Conservation (phyloP, 306 rosid genomes). For the Nissolia schottii region DNA sequence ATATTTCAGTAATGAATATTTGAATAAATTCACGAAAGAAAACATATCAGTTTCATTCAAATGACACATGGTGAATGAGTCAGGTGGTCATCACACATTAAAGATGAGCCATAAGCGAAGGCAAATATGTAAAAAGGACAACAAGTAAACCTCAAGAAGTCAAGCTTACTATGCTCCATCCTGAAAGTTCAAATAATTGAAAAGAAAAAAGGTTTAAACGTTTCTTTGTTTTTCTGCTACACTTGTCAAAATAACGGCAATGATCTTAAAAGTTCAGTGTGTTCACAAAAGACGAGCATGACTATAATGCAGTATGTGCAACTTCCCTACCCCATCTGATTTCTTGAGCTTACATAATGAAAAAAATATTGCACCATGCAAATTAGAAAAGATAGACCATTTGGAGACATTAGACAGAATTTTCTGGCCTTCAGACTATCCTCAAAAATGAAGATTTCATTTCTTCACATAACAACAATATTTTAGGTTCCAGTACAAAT, state of each 20-base stretch:
- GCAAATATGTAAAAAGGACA: neutral
- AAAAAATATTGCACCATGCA: neutral
- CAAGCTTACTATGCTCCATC: slow-evolving; percentile 14
- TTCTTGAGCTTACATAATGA: neutral
- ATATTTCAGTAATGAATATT: slow-evolving; percentile 23
- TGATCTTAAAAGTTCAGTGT: neutral
- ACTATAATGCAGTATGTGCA: neutral
- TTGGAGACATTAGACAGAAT: neutral
- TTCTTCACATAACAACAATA: neutral
- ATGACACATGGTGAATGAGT: neutral
- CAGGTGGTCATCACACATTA: neutral
- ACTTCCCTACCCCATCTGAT: neutral
- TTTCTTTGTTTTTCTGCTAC: slow-evolving; percentile 2
- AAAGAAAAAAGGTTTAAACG: slow-evolving; percentile 3
- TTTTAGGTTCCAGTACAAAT: neutral
- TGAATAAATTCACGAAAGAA: neutral
- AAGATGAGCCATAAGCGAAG: neutral
- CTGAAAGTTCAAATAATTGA: slow-evolving; percentile 12
- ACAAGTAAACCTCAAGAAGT: neutral
- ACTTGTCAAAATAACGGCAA: neutral
- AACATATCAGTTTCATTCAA: slow-evolving; percentile 15
- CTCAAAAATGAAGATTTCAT: slow-evolving; percentile 1
- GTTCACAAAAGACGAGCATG: neutral
- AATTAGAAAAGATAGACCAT: neutral
- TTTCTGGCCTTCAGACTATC: neutral